Conservation (phyloP, 2,329 filamentous ascomycete genomes). For the Aspergillus amoenus region DNA sequence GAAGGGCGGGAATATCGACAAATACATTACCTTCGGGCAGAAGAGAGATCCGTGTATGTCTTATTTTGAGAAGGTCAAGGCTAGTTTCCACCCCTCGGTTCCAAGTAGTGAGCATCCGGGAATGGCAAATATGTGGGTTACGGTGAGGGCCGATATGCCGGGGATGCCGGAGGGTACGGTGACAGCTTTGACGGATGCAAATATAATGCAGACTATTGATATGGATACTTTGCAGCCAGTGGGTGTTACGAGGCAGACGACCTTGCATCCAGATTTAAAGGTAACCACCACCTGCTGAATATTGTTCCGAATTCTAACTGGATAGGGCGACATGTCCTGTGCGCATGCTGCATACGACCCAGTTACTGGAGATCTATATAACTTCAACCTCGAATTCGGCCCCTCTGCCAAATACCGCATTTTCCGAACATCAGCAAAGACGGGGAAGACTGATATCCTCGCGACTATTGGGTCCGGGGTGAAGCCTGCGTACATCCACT, state of each 20-base stretch:
- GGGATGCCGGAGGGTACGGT: constrained; percentile 27
- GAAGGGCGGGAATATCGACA: constrained; percentile 53
- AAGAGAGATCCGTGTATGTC: constrained; percentile 70
- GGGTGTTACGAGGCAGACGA: constrained; percentile 47
- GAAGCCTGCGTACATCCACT: constrained; percentile 71
- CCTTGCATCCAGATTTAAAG: constrained; percentile 54
- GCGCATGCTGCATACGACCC: constrained; percentile 71
- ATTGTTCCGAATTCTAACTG: no score
- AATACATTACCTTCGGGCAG: constrained; percentile 65
- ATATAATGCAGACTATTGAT: constrained; percentile 49
- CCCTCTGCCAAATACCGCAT: constrained; percentile 61
- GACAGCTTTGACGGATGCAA: constrained; percentile 58
- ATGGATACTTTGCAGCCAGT: constrained; percentile 69
- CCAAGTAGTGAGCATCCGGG: no score
- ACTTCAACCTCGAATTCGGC: constrained; percentile 71
- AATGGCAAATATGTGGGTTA: no score
- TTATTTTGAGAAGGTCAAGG: constrained; percentile 65
- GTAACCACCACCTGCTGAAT: no score
- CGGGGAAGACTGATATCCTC: constrained; percentile 65
- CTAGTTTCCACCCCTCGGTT: background rate
- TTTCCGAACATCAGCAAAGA: constrained; percentile 62
- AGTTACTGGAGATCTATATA: constrained; percentile 69
- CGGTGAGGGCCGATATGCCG: no score
- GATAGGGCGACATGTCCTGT: constrained; percentile 60
- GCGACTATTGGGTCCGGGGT: constrained; percentile 55